Evolutionary conservation across 805 yeast species (phyloP), one percentile per base, ranked within the genome.

Genomic region (Monosporozyma aquatica): DNA sequence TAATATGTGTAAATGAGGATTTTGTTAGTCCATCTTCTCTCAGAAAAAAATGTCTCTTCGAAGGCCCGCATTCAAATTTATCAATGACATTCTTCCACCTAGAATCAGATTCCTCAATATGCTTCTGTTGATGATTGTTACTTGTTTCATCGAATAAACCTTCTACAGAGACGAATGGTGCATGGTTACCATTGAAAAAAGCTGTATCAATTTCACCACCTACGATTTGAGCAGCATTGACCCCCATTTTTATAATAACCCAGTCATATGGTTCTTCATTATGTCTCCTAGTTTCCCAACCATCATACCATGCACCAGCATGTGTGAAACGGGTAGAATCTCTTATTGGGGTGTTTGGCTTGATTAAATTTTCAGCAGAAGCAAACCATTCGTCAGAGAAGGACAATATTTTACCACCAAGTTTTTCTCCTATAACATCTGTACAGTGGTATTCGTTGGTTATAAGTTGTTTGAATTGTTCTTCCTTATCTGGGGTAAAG

Each of bases 221-320:
- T 38, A 83, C 71, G 44, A 90, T 61, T 37, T 71, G 71, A 1
- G 97, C 96, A 11, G 58, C 53, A 23, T 82, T 71, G 17, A 89
- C 97, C 15, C 97, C 97, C 61, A 86, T 69, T 58, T 76, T 74
- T 61, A 89, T 65, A 23, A 85, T 69, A 15, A 85, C 96, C 87
- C 92, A 90, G 59, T 90, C 98, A 33, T 83, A 82, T 43, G 77
- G 86, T 43, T 70, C 84, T 1, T 76, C 66, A 62, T 90, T 90
- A 69, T 90, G 98, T 65, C 98, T 75, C 60, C 97, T 74, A 10
- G 97, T 90, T 64, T 90, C 97, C 97, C 97, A 90, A 18, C 98
- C 98, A 53, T 90, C 98, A 59, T 86, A 90, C 96, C 97, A 90
- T 4, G 95, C 95, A 40, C 97, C 97, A 3, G 89, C 75, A 46